These are phyloP conservation scores for Diaporthe vexans DNA, from an alignment of 2,329 filamentous ascomycete genomes.

Conservation along the genomic window DNA sequence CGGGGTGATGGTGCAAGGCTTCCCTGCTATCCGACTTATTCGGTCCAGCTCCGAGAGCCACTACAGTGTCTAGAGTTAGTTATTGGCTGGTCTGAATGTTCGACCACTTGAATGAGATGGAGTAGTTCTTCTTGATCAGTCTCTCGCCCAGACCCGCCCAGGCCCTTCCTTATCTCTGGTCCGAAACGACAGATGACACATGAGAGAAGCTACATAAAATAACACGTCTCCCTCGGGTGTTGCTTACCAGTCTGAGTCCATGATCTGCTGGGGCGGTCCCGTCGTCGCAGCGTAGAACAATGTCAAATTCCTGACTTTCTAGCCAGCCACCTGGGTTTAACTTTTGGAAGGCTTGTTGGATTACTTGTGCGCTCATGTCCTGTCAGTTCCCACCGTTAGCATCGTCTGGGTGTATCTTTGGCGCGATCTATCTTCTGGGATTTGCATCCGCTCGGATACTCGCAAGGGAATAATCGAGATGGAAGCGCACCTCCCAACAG, in stretches of 20 bases:
- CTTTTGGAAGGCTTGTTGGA: conserved; percentile 64
- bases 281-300: conserved; percentile 59
- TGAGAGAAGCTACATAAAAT: background rate
- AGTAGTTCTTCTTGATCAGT: background rate
- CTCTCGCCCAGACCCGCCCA: background rate
- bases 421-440: background rate
- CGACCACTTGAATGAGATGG: background rate
- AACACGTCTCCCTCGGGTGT: background rate
- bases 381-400: background rate
- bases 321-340: conserved; percentile 68
- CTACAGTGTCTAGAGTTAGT: conserved; percentile 1
- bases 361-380: conserved; percentile 62
- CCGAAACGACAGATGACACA: background rate
- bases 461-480: background rate
- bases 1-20: conserved; percentile 54
- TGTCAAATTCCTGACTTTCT: conserved; percentile 65
- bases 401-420: background rate
- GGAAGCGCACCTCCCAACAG: conserved; percentile 56
- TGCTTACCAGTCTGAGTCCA: conserved; percentile 49
- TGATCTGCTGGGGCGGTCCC: conserved; percentile 56
- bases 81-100: background rate
- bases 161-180: background rate
- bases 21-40: conserved; percentile 54
- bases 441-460: background rate
- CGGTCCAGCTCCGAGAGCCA: conserved; percentile 58